These are phyloP conservation scores for Xylaria sp. DNA, from an alignment of 2,329 filamentous ascomycete species.

Conservation along the genomic window DNA sequence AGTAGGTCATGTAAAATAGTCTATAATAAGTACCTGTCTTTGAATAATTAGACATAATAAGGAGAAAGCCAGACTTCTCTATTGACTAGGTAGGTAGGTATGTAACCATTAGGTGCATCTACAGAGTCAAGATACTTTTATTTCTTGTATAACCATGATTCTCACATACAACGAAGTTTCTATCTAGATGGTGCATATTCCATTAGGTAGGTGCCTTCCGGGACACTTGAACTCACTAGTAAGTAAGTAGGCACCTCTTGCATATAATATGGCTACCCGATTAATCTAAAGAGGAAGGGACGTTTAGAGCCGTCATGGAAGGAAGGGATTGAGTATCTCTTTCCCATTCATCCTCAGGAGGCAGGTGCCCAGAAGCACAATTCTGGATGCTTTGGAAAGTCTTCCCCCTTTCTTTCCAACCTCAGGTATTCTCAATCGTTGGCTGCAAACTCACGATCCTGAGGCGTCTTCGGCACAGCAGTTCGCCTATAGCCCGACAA, in stretches of 20 bases:
- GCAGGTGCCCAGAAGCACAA: not conserved
- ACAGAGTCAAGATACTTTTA: no score
- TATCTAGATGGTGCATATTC: no score
- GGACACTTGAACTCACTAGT: not conserved
- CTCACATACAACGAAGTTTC: no score
- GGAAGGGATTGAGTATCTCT: not conserved
- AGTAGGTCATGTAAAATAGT: no score
- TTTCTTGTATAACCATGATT: no score
- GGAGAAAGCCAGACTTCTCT: no score
- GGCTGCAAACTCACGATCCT: not conserved
- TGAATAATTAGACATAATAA: no score
- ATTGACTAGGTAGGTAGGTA: no score
- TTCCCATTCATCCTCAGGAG: not conserved
- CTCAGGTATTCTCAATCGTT: not conserved
- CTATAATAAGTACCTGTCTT: no score
- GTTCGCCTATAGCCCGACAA: not conserved
- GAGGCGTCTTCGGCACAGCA: no score
- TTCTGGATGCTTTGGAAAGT: not conserved
- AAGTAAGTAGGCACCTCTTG: not conserved
- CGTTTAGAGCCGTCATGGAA: not conserved
- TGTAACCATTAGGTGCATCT: no score
- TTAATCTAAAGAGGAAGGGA: constrained; percentile 6
- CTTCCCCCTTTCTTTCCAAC: not conserved
- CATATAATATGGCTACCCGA: no score
- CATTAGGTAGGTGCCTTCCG: not conserved